phyloP scores from a whole-genome alignment of 1,284 basidiomycete genomes.

The Caloboletus firmus region DNA sequence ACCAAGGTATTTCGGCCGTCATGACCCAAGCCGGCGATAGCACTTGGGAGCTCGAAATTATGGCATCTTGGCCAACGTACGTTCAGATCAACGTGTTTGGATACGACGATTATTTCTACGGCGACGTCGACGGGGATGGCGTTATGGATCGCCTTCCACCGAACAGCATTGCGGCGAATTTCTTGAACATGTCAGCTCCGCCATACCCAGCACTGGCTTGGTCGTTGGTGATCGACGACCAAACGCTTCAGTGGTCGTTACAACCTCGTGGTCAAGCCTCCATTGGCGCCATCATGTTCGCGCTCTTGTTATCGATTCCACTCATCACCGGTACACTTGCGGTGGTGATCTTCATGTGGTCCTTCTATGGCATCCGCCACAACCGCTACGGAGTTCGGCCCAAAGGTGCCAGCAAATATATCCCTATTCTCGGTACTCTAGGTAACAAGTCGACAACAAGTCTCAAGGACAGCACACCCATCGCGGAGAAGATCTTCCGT shows the following conservation, averaged over 20 bases:
- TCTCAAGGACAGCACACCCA: slow-evolving; percentile 51
- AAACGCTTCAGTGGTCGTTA: slow-evolving; percentile 73
- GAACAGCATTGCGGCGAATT: slow-evolving; percentile 82
- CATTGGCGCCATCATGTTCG: slow-evolving; percentile 83
- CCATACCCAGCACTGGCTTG: slow-evolving; percentile 81
- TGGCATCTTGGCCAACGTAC: slow-evolving; percentile 84
- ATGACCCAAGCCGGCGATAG: slow-evolving; percentile 65
- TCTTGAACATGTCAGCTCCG: slow-evolving; percentile 85
- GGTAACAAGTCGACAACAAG: slow-evolving; percentile 67
- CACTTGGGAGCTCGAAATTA: slow-evolving; percentile 79
- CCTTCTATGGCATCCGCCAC: slow-evolving; percentile 92
- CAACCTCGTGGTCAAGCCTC: slow-evolving; percentile 78
- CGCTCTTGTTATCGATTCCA: slow-evolving; percentile 77
- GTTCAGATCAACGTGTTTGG: slow-evolving; percentile 87
- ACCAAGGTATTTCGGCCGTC: slow-evolving; percentile 69
- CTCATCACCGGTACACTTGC: slow-evolving; percentile 81
- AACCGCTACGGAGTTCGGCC: slow-evolving; percentile 84
- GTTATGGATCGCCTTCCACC: slow-evolving; percentile 87
- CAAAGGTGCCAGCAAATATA: slow-evolving; percentile 67
- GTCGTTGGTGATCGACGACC: slow-evolving; percentile 78
- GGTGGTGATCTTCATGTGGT: slow-evolving; percentile 87
- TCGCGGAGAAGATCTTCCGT: slow-evolving; percentile 67
- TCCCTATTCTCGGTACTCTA: slow-evolving; percentile 70
- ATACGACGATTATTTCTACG: slow-evolving; percentile 88
- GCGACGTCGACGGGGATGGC: slow-evolving; percentile 84